Conservation (phyloP, 1,284 basidiomycete genomes). For the Filobasidium uniguttulatum region DNA sequence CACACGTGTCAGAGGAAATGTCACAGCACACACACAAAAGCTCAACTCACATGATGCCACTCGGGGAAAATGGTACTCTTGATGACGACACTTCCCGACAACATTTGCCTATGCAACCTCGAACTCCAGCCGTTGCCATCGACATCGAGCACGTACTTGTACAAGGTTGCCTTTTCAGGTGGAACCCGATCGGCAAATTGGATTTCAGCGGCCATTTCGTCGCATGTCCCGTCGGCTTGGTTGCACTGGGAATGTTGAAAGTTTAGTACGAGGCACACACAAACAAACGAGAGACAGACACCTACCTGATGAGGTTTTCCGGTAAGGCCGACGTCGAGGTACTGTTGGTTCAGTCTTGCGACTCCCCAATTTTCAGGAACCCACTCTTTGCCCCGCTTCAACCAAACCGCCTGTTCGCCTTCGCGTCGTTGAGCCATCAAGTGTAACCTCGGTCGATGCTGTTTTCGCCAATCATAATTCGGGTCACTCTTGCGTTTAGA, state of each 20-base stretch:
- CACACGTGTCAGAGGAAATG: background rate
- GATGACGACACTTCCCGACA: conserved; percentile 36
- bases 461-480: conserved; percentile 11
- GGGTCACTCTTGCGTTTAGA: conserved; percentile 18
- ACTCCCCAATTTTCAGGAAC: conserved; percentile 21
- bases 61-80: conserved; percentile 40
- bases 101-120: conserved; percentile 32
- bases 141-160: conserved; percentile 27
- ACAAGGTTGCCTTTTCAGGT: conserved; percentile 25
- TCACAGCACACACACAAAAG: background rate
- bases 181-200: conserved; percentile 21
- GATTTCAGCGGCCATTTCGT: conserved; percentile 29
- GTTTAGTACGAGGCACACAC: background rate
- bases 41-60: conserved; percentile 26
- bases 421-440: conserved; percentile 28
- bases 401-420: conserved; percentile 28
- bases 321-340: conserved; percentile 36
- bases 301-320: conserved; percentile 29
- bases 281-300: background rate
- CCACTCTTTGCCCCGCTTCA: conserved; percentile 26
- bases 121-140: conserved; percentile 38
- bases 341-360: conserved; percentile 29
- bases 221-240: conserved; percentile 34
- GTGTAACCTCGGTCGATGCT: conserved; percentile 16
- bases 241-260: conserved; percentile 24